Percentiles rank a stretch among this genome's conserved stretches.
Conservation (phyloP, 352 stramenopile species). For the Pythium aquatile region DNA sequence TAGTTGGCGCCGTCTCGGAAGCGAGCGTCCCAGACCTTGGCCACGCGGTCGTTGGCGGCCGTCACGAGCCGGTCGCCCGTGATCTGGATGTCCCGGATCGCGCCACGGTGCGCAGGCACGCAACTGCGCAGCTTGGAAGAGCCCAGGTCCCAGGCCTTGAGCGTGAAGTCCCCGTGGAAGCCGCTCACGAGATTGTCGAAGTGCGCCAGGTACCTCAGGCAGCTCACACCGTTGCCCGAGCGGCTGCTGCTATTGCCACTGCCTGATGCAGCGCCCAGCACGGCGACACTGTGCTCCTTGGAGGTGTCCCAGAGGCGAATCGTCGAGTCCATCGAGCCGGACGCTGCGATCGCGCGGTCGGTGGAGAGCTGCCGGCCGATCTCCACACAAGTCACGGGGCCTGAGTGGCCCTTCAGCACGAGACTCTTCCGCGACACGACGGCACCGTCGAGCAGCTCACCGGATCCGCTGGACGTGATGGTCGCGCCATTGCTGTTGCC, state of each 20-base stretch:
- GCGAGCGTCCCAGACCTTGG: conserved; percentile 77
- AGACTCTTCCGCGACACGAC: conserved; percentile 61
- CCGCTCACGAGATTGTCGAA: conserved; percentile 63
- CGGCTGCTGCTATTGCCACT: conserved; percentile 23
- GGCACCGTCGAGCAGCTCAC: conserved; percentile 44
- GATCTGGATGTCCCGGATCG: conserved; percentile 65
- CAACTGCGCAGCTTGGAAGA: conserved; percentile 52
- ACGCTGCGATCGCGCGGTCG: conserved; percentile 55
- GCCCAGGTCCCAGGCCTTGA: conserved; percentile 76
- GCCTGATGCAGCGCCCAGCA: conserved; percentile 31
- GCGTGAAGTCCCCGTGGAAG: conserved; percentile 37
- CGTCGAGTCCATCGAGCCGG: conserved; percentile 63
- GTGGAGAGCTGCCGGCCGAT: conserved; percentile 67
- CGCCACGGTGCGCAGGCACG: conserved; percentile 53
- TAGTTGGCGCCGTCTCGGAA: conserved; percentile 53
- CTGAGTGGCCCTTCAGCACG: conserved; percentile 64
- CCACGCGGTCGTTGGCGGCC: conserved; percentile 66
- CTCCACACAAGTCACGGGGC: conserved; percentile 63
- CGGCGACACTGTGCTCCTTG: conserved; percentile 50
- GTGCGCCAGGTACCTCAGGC: conserved; percentile 59
- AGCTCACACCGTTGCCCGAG: conserved; percentile 35
- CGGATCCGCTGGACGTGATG: conserved; percentile 4
- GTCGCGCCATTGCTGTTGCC: conserved; percentile 18
- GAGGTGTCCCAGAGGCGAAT: conserved; percentile 78
- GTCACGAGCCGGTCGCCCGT: conserved; percentile 73